These are phyloP conservation scores for Rhodotorula sp. DNA, from an alignment of 1,284 basidiomycete species.

Conservation along the genomic window DNA sequence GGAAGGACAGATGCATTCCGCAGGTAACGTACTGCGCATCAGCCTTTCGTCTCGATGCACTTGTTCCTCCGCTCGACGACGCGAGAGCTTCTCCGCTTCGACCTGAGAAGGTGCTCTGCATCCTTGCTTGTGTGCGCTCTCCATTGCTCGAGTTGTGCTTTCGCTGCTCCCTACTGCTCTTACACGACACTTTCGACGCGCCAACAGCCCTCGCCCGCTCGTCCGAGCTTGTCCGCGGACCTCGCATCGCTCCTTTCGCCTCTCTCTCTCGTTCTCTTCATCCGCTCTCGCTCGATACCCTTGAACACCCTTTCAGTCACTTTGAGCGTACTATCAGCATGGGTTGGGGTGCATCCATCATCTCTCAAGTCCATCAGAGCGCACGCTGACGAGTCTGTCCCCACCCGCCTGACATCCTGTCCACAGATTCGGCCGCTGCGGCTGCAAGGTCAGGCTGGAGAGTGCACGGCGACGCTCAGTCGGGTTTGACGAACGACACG, in stretches of 20 bases:
- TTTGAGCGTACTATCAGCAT: neutral
- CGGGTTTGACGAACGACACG: too few relatives aligned
- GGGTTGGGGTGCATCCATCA: conserved; percentile 9
- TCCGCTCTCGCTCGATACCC: neutral
- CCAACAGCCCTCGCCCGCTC: too few relatives aligned
- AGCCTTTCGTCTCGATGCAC: neutral
- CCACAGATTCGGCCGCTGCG: neutral
- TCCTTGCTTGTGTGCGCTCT: neutral
- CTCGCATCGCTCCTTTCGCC: neutral
- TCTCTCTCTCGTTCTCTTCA: conserved; percentile 3
- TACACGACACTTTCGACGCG: neutral
- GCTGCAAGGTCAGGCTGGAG: neutral
- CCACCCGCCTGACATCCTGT: neutral
- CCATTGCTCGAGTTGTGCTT: neutral
- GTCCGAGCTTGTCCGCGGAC: neutral
- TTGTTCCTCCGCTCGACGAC: neutral
- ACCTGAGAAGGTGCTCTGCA: neutral
- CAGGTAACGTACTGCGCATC: too few relatives aligned
- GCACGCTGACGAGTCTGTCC: neutral
- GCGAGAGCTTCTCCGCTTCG: neutral
- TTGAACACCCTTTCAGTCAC: neutral
- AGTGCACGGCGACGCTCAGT: too few relatives aligned
- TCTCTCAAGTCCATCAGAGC: neutral
- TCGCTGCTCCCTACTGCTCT: too few relatives aligned
- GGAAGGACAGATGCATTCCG: too few relatives aligned